phyloP scores from a whole-genome alignment of 2,329 filamentous ascomycete species.

The Colletotrichum viniferum region DNA sequence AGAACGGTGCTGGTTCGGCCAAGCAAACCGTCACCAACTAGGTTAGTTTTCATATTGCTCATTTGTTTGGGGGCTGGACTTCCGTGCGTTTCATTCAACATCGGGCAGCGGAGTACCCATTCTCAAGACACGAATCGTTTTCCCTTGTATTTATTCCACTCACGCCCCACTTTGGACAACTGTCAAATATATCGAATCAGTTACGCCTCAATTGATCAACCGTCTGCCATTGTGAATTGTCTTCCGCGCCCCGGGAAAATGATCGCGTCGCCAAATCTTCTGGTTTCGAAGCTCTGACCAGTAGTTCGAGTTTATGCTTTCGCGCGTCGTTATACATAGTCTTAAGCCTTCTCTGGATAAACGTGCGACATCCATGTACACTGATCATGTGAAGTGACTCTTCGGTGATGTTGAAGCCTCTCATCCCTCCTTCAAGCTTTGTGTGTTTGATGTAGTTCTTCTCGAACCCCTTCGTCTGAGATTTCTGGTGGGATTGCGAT shows the following conservation, averaged over 20 bases:
- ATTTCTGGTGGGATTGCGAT: not conserved
- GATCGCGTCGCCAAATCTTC: not conserved
- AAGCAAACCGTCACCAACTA: not conserved
- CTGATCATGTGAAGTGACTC: not conserved
- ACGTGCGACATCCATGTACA: not conserved
- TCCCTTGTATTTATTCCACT: not conserved
- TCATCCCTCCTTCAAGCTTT: not conserved
- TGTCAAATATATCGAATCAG: not conserved
- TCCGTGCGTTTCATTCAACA: not conserved
- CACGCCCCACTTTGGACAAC: not conserved
- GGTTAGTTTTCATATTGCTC: not conserved
- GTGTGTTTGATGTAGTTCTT: not conserved
- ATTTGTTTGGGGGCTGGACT: not conserved
- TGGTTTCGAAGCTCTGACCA: not conserved
- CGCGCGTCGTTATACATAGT: not conserved
- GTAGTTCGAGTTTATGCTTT: not conserved
- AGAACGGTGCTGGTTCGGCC: constrained; percentile 23
- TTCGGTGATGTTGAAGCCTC: not conserved
- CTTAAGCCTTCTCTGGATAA: not conserved
- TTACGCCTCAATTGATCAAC: not conserved
- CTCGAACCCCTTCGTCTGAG: not conserved
- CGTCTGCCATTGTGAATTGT: not conserved
- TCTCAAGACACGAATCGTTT: not conserved
- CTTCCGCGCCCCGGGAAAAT: not conserved
- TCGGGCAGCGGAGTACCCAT: not conserved